A percentile compares a stretch with the other conserved stretches of the same genome.
phyloP scores from a whole-genome alignment of 331 rosid species.

The Spiraea crenata region DNA sequence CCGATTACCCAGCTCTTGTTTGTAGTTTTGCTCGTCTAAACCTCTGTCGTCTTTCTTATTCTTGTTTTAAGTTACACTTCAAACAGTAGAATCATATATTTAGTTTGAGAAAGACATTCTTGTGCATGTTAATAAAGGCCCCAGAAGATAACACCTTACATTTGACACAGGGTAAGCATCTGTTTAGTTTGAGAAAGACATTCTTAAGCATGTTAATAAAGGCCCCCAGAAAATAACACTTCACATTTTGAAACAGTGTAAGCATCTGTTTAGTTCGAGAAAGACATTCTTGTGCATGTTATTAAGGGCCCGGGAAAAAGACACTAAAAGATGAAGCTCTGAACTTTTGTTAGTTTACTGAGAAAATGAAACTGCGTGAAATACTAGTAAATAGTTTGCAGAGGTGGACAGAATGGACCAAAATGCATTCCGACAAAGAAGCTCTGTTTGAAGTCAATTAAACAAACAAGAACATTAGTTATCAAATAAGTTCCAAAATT shows the following conservation, averaged over 20 bases:
- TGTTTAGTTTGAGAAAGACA: neutral
- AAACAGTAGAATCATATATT: too few species aligned
- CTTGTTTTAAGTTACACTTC: too few species aligned
- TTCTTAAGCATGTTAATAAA: neutral
- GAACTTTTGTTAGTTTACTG: neutral
- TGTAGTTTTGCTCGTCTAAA: too few species aligned
- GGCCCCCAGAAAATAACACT: neutral
- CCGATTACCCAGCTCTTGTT: too few species aligned
- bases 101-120: too few species aligned
- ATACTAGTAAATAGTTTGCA: neutral
- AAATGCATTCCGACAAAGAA: slow-evolving; percentile 17
- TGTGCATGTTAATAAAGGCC: too few species aligned
- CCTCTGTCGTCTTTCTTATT: too few species aligned
- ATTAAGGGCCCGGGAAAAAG: neutral
- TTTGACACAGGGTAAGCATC: neutral
- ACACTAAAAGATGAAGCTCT: slow-evolving; percentile 5
- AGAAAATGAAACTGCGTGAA: too few species aligned
- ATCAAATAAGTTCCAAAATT: slow-evolving; percentile 18
- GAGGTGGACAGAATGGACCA: slow-evolving; percentile 17
- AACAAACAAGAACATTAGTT: slow-evolving; percentile 14
- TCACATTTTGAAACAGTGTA: too few species aligned
- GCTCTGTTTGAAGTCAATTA: slow-evolving; percentile 27
- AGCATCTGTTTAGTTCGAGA: neutral
- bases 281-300: slow-evolving; percentile 6
- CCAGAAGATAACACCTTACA: too few species aligned